These are phyloP conservation scores for Celoporthe dispersa DNA, from an alignment of 2,329 filamentous ascomycete species.

Conservation along the genomic window DNA sequence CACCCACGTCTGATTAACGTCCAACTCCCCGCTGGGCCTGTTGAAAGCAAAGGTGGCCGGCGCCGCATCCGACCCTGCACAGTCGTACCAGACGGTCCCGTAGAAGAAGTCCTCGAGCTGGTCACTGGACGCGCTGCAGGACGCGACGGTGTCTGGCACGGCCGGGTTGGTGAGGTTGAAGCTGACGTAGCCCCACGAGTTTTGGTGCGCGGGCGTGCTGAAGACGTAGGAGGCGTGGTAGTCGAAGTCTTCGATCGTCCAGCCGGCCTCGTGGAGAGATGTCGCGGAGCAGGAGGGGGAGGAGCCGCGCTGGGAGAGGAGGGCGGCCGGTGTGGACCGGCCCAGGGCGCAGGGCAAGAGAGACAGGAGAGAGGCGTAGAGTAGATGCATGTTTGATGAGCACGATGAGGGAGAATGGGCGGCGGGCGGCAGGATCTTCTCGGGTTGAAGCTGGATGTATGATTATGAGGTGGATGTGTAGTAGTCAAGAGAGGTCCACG, in stretches of 20 bases:
- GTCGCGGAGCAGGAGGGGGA: constrained; percentile 38
- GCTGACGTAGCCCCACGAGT: constrained; percentile 50
- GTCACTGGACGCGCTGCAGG: constrained; percentile 47
- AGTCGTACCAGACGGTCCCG: constrained; percentile 50
- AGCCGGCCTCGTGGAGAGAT: constrained; percentile 43
- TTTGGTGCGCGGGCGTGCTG: constrained; percentile 56
- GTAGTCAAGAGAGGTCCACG: background rate
- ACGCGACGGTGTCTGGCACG: constrained; percentile 39
- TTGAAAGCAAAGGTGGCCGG: constrained; percentile 49
- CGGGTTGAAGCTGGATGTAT: background rate
- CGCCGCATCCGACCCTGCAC: constrained; percentile 38
- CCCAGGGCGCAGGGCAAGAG: constrained; percentile 6
- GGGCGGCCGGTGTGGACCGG: constrained; percentile 30
- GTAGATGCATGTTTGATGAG: constrained; percentile 14
- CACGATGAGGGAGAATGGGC: background rate
- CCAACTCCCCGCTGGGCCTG: constrained; percentile 41
- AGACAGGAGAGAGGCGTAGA: background rate
- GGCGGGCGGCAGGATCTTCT: background rate
- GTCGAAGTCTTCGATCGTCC: constrained; percentile 50
- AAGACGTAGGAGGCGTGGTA: constrained; percentile 55
- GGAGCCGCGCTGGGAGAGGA: constrained; percentile 29
- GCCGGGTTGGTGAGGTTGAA: constrained; percentile 56
- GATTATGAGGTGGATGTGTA: background rate
- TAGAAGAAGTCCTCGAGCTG: constrained; percentile 56
- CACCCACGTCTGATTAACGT: constrained; percentile 54